These are phyloP conservation scores for Magnusiomyces magnusii DNA, from an alignment of 1,139 yeast species.

Conservation along the genomic window DNA sequence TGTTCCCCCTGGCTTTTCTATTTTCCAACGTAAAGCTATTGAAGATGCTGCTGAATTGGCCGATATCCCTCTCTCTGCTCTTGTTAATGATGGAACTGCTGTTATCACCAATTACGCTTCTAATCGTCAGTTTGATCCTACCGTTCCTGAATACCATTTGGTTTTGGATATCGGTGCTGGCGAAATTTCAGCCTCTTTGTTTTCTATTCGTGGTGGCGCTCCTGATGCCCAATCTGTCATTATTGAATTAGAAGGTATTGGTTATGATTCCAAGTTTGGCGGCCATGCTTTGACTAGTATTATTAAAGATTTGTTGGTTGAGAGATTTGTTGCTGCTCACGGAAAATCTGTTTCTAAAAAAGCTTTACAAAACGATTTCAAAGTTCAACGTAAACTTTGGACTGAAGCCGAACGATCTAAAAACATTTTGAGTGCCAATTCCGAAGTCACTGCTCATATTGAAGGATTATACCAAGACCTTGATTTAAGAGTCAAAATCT, in stretches of 20 bases:
- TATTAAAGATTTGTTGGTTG: slow-evolving; percentile 51
- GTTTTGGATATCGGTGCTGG: slow-evolving; percentile 94
- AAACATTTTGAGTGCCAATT: slow-evolving; percentile 75
- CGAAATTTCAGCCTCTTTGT: slow-evolving; percentile 76
- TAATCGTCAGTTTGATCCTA: slow-evolving; percentile 37
- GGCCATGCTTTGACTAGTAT: slow-evolving; percentile 67
- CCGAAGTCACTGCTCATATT: slow-evolving; percentile 62
- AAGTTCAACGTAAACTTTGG: slow-evolving; percentile 60
- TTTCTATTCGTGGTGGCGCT: slow-evolving; percentile 42
- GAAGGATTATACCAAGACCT: slow-evolving; percentile 56
- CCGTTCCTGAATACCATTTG: slow-evolving; percentile 50
- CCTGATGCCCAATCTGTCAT: slow-evolving; percentile 29
- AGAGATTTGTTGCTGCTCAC: slow-evolving; percentile 44
- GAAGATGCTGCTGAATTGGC: slow-evolving; percentile 68
- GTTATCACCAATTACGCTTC: slow-evolving; percentile 74
- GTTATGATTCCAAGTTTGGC: slow-evolving; percentile 58
- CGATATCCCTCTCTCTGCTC: slow-evolving; percentile 54
- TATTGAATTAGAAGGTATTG: slow-evolving; percentile 65
- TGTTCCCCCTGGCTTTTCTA: slow-evolving; percentile 65
- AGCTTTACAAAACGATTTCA: slow-evolving; percentile 43
- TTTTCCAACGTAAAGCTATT: slow-evolving; percentile 61
- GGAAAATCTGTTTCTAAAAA: slow-evolving; percentile 17
- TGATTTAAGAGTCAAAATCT: slow-evolving; percentile 59
- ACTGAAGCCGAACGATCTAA: slow-evolving; percentile 87
- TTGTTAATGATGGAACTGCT: slow-evolving; percentile 86